Evolutionary conservation across 768 basidiomycete genomes (phyloP), one percentile per base, ranked within the genome.

Genomic region (Trametes cinnabarina): DNA sequence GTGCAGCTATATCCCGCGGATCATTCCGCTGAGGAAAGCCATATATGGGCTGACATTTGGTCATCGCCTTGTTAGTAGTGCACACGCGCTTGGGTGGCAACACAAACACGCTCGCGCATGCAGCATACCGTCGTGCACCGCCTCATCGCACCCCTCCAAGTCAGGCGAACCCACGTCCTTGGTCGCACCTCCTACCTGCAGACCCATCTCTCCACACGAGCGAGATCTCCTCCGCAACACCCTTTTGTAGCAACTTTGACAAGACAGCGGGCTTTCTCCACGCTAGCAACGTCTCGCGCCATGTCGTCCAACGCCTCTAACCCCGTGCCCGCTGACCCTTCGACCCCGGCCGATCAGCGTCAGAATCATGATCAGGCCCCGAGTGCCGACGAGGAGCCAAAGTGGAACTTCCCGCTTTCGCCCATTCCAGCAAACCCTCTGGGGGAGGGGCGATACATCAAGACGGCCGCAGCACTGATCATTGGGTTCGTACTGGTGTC

Each of bases 401-500:
- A 64, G 26, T 66, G 63, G 58, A 69, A 68, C 61, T 87, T 86
- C 68, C 68, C 78, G 2, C 63, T 82, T 42, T 87, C 88, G 0
- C 77, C 82, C 19, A 66, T 86, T 23, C 84, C 87, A 6, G 69
- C 72, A 42, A 88, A 89, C 66, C 85, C 85, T 25, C 72, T 90
- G 0, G 87, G 88, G 1, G 82, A 88, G 59, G 88, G 86, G 7
- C 76, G 74, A 22, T 85, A 81, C 67, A 92, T 95, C 68, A 77
- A 80, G 65, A 86, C 85, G 0, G 90, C 90, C 0, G 90, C 80
- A 23, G 87, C 87, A 0, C 76, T 92, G 57, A 80, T 92, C 43
- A 91, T 92, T 61, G 90, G 90, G 89, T 87, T 57, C 49, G 77
- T 74, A 3, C 19, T 19, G 9, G 15, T 15, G 37, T 39, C n/a